Conservation (phyloP, 768 basidiomycete species). For the Harrya chromipes region DNA sequence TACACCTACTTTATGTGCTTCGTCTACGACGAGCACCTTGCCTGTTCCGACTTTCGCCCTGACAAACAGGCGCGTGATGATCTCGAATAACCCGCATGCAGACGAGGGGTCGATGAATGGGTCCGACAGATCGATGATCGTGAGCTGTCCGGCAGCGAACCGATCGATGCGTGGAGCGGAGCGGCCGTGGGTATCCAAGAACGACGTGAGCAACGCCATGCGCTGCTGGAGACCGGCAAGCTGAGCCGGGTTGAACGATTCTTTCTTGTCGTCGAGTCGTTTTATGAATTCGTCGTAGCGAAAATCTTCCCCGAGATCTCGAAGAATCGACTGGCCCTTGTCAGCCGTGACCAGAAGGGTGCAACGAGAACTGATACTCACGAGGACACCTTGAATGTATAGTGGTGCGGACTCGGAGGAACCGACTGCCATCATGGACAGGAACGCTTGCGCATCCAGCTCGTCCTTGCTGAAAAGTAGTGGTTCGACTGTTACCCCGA, state of each 20-base stretch:
- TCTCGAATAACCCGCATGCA: constrained; percentile 70
- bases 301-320: constrained; percentile 60
- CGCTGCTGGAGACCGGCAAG: constrained; percentile 57
- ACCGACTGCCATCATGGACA: constrained; percentile 73
- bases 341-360: constrained; percentile 7
- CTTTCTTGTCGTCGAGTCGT: constrained; percentile 44
- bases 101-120: constrained; percentile 67
- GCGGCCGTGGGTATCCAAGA: constrained; percentile 38
- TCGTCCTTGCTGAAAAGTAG: constrained; percentile 56
- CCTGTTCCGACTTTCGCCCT: constrained; percentile 58
- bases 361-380: constrained; percentile 29
- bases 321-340: constrained; percentile 48
- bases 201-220: constrained; percentile 56
- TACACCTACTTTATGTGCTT: constrained; percentile 62
- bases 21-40: constrained; percentile 70
- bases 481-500: constrained; percentile 55
- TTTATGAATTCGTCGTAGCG: constrained; percentile 48
- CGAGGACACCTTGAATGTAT: constrained; percentile 67
- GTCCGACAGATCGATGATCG: constrained; percentile 69
- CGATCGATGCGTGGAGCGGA: constrained; percentile 25
- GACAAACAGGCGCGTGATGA: constrained; percentile 61
- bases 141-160: constrained; percentile 57
- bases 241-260: constrained; percentile 56
- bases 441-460: constrained; percentile 63
- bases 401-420: constrained; percentile 60